Percentiles rank a stretch among this genome's conserved stretches.
Evolutionary conservation across 805 yeast species (phyloP).

Genomic region (Pichia manshurica): DNA sequence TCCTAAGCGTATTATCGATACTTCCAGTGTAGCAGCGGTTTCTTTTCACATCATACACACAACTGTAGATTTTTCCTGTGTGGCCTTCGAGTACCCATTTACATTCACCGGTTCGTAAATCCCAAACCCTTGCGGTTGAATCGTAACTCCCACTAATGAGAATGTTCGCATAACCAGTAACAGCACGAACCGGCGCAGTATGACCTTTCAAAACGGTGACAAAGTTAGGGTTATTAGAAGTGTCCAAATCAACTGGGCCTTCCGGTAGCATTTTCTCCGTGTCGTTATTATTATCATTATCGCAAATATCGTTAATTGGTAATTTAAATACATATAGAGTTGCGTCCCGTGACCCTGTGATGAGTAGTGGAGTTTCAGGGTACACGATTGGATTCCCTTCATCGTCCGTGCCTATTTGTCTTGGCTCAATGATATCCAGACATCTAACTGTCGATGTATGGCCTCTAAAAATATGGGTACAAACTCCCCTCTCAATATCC

Average conservation of each 20-base stretch:
- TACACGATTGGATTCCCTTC: conserved; percentile 49
- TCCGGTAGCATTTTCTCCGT: background rate
- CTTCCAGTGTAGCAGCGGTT: conserved; percentile 86
- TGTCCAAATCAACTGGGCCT: conserved; percentile 31
- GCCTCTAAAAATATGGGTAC: conserved; percentile 88
- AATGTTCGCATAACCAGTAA: conserved; percentile 78
- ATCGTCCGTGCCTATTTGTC: conserved; percentile 54
- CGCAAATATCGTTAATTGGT: too few species aligned
- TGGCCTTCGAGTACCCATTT: conserved; percentile 76
- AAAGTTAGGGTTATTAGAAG: conserved; percentile 53
- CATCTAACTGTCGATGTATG: conserved; percentile 93
- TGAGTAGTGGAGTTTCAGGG: conserved; percentile 63
- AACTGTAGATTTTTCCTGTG: conserved; percentile 81
- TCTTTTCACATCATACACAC: conserved; percentile 70
- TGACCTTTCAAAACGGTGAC: conserved; percentile 70
- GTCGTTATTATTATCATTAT: conserved; percentile 22
- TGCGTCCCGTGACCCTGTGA: conserved; percentile 86
- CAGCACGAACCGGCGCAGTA: conserved; percentile 75
- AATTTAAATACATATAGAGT: conserved; percentile 70
- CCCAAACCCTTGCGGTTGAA: conserved; percentile 89
- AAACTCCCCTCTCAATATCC: conserved; percentile 78
- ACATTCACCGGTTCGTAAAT: conserved; percentile 67
- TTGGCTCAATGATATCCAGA: conserved; percentile 72
- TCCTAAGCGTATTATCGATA: conserved; percentile 79
- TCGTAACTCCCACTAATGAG: conserved; percentile 90